Percentiles rank a stretch among this genome's conserved stretches.
phyloP scores from a whole-genome alignment of 2,329 filamentous ascomycete genomes.

The Colletotrichum sp. region DNA sequence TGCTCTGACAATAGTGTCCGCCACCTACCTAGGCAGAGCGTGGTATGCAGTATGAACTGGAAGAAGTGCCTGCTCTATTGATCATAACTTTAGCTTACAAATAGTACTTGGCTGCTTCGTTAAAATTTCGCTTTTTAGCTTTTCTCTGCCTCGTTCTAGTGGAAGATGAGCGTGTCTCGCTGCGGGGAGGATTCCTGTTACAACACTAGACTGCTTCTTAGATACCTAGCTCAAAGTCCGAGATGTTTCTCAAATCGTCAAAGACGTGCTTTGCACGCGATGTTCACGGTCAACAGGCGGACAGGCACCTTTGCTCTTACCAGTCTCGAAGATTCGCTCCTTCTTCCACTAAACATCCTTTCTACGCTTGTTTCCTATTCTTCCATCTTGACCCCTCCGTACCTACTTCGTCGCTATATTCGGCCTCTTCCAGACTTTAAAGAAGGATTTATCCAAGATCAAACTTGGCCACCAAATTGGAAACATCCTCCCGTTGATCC shows the following conservation, averaged over 20 bases:
- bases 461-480: not conserved
- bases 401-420: not conserved
- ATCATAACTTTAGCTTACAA: not conserved
- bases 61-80: not conserved
- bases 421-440: not conserved
- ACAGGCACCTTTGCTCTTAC: not conserved
- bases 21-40: not conserved
- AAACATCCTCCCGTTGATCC: not conserved
- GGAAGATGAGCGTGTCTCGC: not conserved
- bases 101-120: not conserved
- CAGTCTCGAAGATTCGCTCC: not conserved
- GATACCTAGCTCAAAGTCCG: not conserved
- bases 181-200: not conserved
- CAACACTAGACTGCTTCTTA: not conserved
- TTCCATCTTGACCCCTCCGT: not conserved
- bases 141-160: not conserved
- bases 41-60: not conserved
- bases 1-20: not conserved
- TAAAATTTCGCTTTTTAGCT: not conserved
- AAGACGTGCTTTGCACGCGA: not conserved
- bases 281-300: not conserved
- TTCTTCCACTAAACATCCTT: not conserved
- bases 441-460: not conserved
- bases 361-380: fast-evolving
- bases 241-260: not conserved